Evolutionary conservation across 148 eudicot genomes (phyloP), one percentile per base, ranked within the genome.

Genomic region (Silene conica): DNA sequence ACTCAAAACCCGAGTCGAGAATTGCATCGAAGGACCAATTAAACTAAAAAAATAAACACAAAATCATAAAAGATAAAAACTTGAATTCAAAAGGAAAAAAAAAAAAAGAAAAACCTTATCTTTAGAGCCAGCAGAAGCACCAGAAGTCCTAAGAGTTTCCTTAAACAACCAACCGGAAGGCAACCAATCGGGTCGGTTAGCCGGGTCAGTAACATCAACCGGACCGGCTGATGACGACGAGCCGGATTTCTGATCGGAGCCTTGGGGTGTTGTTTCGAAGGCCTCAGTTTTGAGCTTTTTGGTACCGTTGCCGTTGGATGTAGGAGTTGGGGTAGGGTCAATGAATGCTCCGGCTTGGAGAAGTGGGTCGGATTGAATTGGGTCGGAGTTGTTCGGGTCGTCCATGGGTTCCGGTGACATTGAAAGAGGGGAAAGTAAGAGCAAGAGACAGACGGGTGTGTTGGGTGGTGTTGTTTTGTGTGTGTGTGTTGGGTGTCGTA

Each of bases 121-220:
- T 16, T 70, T 67, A 23, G 82, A 6, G 22, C 87, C 84, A 20
- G 82, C 84, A 73, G 87, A 63, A 67, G 87, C 85, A 67, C 87
- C 85, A 52, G 83, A 74, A 25, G 81, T 23, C 60, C 85, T 57
- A 31, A 74, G 73, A 61, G 67, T 75, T 10, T 60, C 72, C 4
- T 45, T 57, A 20, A 82, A 63, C 8, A 6, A 16, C 87, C 87
- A 84, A 26, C 61, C 79, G 14, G 76, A n/a, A 61, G 87, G 85
- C 77, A 84, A 68, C 87, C 87, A 84, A 45, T 77, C 85, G 58
- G 87, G 81, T 14, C 66, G 64, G 21, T 63, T 43, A 10, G 31
- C 13, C 59, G 21, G 6, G 58, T 54, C 52, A 5, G 74, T 22
- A 23, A 74, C 52, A 9, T 31, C 79, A 16, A 13, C 2, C 70